These are phyloP conservation scores for Sphaerulina vaccinii DNA, from an alignment of 2,329 filamentous ascomycete genomes.

Conservation along the genomic window DNA sequence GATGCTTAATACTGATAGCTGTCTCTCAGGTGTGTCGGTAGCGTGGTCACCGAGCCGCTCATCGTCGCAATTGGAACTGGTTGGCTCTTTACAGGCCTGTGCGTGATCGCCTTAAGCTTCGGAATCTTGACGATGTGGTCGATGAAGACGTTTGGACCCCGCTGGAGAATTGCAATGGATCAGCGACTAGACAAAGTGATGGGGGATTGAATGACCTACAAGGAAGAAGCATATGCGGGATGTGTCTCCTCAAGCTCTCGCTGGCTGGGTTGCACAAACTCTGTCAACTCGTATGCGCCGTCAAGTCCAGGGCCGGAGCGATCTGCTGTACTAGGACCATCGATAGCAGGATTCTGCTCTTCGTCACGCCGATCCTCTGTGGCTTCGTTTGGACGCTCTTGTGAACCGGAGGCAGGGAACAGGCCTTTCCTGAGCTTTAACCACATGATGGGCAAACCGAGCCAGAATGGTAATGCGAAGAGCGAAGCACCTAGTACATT, in stretches of 20 bases:
- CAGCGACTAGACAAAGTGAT: slow-evolving; percentile 29
- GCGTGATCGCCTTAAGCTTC: slow-evolving; percentile 30
- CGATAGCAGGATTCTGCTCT: no score
- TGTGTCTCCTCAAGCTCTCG: neutral
- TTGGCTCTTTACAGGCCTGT: slow-evolving; percentile 67
- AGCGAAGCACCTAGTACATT: no score
- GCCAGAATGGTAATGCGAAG: no score
- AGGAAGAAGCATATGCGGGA: neutral
- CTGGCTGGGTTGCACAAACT: neutral
- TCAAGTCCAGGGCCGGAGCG: no score
- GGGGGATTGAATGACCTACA: slow-evolving; percentile 7
- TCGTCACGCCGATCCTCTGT: no score
- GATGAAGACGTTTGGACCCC: slow-evolving; percentile 37
- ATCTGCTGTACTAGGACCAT: no score
- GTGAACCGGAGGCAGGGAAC: no score
- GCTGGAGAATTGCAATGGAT: slow-evolving; percentile 37
- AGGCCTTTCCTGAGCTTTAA: no score
- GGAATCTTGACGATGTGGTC: slow-evolving; percentile 34
- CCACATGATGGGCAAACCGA: no score
- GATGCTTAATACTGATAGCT: no score
- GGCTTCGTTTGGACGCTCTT: no score
- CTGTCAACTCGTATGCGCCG: neutral
- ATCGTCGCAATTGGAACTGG: slow-evolving; percentile 71
- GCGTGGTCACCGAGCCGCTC: slow-evolving; percentile 68
- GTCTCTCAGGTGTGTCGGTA: no score